A percentile compares a stretch with the other conserved stretches of the same genome.
phyloP scores from a whole-genome alignment of 164 flowering plant species.

The Vitis amurensis region DNA sequence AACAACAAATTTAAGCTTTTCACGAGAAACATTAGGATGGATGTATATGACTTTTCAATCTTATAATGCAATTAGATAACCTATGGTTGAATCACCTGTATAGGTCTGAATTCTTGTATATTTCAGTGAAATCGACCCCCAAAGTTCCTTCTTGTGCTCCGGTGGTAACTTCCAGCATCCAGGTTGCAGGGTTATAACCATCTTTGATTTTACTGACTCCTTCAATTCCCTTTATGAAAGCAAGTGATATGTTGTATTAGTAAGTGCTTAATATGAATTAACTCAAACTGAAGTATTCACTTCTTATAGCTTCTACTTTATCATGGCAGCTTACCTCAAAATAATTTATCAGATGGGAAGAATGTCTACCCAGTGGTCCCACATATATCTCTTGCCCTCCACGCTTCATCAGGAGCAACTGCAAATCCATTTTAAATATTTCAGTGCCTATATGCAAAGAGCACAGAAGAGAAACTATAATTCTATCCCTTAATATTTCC shows the following conservation, averaged over 20 bases:
- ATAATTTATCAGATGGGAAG: constrained; percentile 44
- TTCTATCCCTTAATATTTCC: not conserved
- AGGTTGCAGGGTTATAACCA: constrained; percentile 49
- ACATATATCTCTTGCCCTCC: constrained; percentile 58
- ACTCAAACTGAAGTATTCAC: too few species aligned
- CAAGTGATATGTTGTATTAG: not conserved
- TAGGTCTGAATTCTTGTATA: constrained; percentile 22
- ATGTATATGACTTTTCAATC: too few species aligned
- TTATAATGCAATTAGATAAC: too few species aligned
- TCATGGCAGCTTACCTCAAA: constrained; percentile 42
- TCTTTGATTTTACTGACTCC: constrained; percentile 17
- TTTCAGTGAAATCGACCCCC: constrained; percentile 20
- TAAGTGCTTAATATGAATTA: too few species aligned
- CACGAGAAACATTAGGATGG: too few species aligned
- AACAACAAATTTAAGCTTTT: too few species aligned
- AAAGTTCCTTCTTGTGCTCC: constrained; percentile 16
- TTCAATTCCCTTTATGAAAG: constrained; percentile 9
- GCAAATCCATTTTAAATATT: constrained; percentile 12
- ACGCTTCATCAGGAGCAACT: constrained; percentile 52
- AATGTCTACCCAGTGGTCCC: constrained; percentile 53
- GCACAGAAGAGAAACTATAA: not conserved
- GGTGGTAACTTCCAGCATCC: constrained; percentile 37
- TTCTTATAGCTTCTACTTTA: not conserved
- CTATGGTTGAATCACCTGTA: constrained; percentile 16
- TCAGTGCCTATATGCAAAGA: not conserved